Percentiles rank a stretch among this genome's conserved stretches.
These are phyloP conservation scores for Articulospora tetracladia DNA, from an alignment of 495 filamentous ascomycete genomes.

Conservation along the genomic window DNA sequence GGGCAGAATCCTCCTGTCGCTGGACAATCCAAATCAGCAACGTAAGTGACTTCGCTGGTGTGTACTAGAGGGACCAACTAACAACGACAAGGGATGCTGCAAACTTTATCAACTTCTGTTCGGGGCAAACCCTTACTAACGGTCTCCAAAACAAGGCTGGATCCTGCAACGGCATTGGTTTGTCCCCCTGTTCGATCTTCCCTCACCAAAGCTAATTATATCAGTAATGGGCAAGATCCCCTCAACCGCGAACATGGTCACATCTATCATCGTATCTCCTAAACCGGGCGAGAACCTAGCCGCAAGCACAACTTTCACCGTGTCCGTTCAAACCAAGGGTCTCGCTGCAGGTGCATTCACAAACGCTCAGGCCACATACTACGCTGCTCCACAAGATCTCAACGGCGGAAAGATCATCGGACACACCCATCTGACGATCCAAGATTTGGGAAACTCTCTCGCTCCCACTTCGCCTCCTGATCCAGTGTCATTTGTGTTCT, in stretches of 20 bases:
- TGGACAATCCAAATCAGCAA: constrained; percentile 51
- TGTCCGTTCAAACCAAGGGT: constrained; percentile 53
- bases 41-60: constrained; percentile 34
- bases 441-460: constrained; percentile 49
- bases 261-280: constrained; percentile 56
- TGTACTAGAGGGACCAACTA: constrained; percentile 1
- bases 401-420: constrained; percentile 54
- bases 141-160: constrained; percentile 56
- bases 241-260: constrained; percentile 57
- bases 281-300: constrained; percentile 43
- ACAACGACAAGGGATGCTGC: constrained; percentile 34
- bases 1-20: constrained; percentile 21
- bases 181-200: constrained; percentile 39
- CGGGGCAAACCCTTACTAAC: constrained; percentile 63
- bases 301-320: constrained; percentile 47
- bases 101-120: constrained; percentile 71
- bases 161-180: constrained; percentile 66
- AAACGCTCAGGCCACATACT: constrained; percentile 59
- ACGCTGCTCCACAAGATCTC: constrained; percentile 60
- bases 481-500: constrained; percentile 57
- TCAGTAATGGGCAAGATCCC: constrained; percentile 65
- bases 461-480: constrained; percentile 48
- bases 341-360: constrained; percentile 62
- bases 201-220: neutral
- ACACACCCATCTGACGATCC: constrained; percentile 68